Base-by-base conservation (phyloP, 352 stramenopile species). In the Globisporangium nagaii region DNA sequence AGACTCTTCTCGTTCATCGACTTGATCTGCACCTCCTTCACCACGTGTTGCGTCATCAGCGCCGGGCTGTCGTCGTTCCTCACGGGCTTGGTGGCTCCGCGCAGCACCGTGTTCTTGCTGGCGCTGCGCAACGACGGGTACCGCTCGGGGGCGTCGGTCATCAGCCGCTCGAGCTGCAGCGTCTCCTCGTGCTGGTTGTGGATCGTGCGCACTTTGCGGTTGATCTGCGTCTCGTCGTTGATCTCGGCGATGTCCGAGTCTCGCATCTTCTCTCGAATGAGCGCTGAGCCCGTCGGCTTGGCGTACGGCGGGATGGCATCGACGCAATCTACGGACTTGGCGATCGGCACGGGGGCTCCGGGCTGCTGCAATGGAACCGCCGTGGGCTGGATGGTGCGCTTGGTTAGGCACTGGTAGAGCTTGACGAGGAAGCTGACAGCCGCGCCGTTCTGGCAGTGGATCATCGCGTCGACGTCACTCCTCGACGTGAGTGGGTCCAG, bases 21-120 rank as follows among this genome's bases (percentile, higher is more conserved):
- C 59, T 95, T 95, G 54, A 96, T 95, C 60, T 96, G 76, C 22
- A 96, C 88, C 47, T 96, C 79, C 56, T 92, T 88, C 19, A 96
- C 87, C 13, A 90, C 73, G 17, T 94, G 70, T 51, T 89, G 71
- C 19, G 86, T 75, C 59, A 81, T 71, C 2, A 86, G 45, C 9
- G 75, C 60, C 0, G 80, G 77, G 15, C 65, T 72, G 24, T 73
- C 73, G 44, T 92, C 83, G 17, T 87, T 86, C n/a, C 77, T 71
- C 50, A 88, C 77, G 42, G 75, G 75, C 39, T 81, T 84, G 1
- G 69, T 88, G 12, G 78, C 66, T 17, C 80, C 73, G n/a, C 77
- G 66, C 25, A 88, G 45, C 20, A 86, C 70, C 1, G 73, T 85
- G 22, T 70, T 70, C 53, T 88, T 88, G 51, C 58, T 86, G 10